phyloP scores from a whole-genome alignment of 441 rosid species.

The Adansonia rubrostipa region DNA sequence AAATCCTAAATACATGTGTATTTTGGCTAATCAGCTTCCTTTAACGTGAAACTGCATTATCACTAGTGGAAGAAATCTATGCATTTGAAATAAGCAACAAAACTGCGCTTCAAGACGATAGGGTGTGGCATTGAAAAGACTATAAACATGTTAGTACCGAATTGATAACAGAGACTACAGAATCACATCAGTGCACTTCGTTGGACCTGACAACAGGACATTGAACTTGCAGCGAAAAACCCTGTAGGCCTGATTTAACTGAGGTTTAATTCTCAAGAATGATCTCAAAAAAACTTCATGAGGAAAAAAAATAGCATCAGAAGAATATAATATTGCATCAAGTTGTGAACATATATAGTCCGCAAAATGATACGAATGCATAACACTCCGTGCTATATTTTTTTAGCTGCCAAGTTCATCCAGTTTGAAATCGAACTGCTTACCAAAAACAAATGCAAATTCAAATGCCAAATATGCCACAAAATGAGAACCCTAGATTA shows the following conservation, averaged over 20 bases:
- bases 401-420: not conserved
- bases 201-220: not conserved
- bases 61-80: not conserved
- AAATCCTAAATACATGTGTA: not conserved
- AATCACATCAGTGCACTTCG: not conserved
- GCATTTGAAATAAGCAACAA: not conserved
- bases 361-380: not conserved
- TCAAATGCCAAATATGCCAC: not conserved
- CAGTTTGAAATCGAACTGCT: not conserved
- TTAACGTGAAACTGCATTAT: not conserved
- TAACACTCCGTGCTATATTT: not conserved
- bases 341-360: not conserved
- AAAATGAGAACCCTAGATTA: not conserved
- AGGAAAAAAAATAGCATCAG: not conserved
- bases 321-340: not conserved
- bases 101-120: not conserved
- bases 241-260: not conserved
- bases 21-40: not conserved
- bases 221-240: not conserved
- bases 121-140: not conserved
- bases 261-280: not conserved
- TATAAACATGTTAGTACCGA: not conserved
- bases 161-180: not conserved
- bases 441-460: not conserved
- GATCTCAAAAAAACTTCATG: not conserved